These are phyloP conservation scores for Hypoxylon sp. DNA, from an alignment of 2,329 filamentous ascomycete species.

Conservation along the genomic window DNA sequence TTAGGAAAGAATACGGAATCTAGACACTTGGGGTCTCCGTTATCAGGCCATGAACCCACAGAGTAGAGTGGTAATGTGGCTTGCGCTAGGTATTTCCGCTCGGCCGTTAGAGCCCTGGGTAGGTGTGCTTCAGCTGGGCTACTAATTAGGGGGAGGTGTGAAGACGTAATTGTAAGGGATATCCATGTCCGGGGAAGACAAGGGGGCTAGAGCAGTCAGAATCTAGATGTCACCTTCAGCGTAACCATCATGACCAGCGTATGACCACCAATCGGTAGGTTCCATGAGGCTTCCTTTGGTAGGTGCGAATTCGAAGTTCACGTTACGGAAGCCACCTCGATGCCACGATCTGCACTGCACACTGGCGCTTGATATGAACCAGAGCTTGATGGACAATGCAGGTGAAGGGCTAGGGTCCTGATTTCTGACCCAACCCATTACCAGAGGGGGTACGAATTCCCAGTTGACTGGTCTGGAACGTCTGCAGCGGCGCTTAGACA, in stretches of 20 bases:
- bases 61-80: constrained; percentile 33
- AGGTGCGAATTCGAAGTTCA: constrained; percentile 20
- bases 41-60: constrained; percentile 15
- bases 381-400: constrained; percentile 21
- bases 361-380: constrained; percentile 17
- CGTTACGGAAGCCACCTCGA: constrained; percentile 15
- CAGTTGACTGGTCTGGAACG: constrained; percentile 13
- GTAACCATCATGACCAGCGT: constrained; percentile 21
- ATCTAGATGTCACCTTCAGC: constrained; percentile 36
- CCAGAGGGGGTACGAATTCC: constrained; percentile 11
- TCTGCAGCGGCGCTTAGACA: constrained; percentile 4
- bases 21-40: constrained; percentile 8
- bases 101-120: constrained; percentile 31
- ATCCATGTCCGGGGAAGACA: constrained; percentile 30
- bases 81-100: constrained; percentile 32
- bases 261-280: constrained; percentile 38
- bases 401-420: background rate
- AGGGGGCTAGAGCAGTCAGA: constrained; percentile 37
- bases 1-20: constrained; percentile 2
- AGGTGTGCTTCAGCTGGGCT: constrained; percentile 28
- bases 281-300: constrained; percentile 35
- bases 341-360: constrained; percentile 34
- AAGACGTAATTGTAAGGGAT: constrained; percentile 28
- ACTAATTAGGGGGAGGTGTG: constrained; percentile 28
- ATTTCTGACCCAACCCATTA: constrained; percentile 1